Conservation (phyloP, 768 basidiomycete genomes). For the Tricholomella constricta region DNA sequence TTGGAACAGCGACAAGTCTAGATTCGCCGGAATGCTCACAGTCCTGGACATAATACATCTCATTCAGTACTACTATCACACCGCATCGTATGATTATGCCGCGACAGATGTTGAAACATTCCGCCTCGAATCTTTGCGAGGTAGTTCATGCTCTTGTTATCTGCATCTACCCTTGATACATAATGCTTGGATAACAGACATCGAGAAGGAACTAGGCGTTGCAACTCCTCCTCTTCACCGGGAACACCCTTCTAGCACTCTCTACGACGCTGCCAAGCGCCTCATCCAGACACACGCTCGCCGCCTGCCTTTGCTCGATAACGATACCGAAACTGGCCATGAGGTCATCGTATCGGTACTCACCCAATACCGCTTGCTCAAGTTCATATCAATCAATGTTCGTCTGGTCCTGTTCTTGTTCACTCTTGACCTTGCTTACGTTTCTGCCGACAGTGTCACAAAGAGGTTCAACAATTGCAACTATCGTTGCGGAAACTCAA, state of each 20-base stretch:
- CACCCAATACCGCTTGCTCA: conserved; percentile 96
- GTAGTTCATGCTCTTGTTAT: conserved; percentile 39
- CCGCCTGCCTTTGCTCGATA: conserved; percentile 89
- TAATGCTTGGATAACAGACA: conserved; percentile 56
- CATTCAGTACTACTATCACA: conserved; percentile 97
- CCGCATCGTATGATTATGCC: conserved; percentile 81
- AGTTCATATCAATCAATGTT: conserved; percentile 98
- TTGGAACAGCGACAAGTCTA: conserved; percentile 94
- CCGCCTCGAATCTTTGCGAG: conserved; percentile 84
- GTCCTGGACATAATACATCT: conserved; percentile 99
- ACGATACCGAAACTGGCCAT: conserved; percentile 90
- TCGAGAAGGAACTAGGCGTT: conserved; percentile 90
- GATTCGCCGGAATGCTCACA: conserved; percentile 98
- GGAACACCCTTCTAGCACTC: conserved; percentile 84
- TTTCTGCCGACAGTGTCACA: conserved; percentile 62
- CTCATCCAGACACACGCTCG: conserved; percentile 96
- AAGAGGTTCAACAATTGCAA: conserved; percentile 81
- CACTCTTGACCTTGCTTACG: conserved; percentile 12
- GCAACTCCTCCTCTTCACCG: conserved; percentile 87
- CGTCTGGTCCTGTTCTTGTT: conserved; percentile 22
- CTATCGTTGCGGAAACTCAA: conserved; percentile 80
- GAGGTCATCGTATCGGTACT: conserved; percentile 95
- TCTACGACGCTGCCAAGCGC: conserved; percentile 87
- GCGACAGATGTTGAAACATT: conserved; percentile 92
- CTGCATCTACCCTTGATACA: conserved; percentile 4